Evolutionary conservation across 2,329 filamentous ascomycete genomes (phyloP).

Genomic region (Aspergillus awamori): DNA sequence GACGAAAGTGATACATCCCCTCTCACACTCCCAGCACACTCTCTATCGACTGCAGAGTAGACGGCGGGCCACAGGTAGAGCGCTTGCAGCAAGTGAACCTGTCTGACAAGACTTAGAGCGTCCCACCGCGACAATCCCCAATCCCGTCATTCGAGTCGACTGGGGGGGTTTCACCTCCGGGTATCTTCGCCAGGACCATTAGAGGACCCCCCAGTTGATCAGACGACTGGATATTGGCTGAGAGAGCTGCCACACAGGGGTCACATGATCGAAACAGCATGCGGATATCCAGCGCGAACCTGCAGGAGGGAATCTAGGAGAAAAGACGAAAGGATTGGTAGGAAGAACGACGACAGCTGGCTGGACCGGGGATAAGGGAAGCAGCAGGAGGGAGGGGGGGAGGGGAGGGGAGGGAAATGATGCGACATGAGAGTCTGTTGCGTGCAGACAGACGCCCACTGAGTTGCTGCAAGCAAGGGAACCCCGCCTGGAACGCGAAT

Average conservation of each 20-base stretch:
- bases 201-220: conserved; percentile 24
- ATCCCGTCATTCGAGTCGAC: conserved; percentile 24
- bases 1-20: conserved; percentile 30
- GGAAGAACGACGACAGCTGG: conserved; percentile 16
- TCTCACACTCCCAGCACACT: conserved; percentile 10
- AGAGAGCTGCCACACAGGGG: conserved; percentile 24
- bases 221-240: conserved; percentile 30
- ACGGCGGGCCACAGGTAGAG: conserved; percentile 23
- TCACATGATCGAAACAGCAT: conserved; percentile 44
- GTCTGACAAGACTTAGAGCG: conserved; percentile 36
- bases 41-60: conserved; percentile 23
- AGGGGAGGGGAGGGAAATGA: conserved; percentile 14
- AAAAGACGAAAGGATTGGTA: conserved; percentile 26
- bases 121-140: conserved; percentile 21
- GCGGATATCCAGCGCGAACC: conserved; percentile 38
- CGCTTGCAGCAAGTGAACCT: conserved; percentile 32
- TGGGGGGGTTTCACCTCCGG: conserved; percentile 27
- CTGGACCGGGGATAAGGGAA: conserved; percentile 18
- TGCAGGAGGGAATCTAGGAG: conserved; percentile 27
- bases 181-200: conserved; percentile 23
- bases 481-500: conserved; percentile 26
- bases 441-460: conserved; percentile 24
- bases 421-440: conserved; percentile 23
- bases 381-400: conserved; percentile 12
- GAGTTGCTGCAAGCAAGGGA: conserved; percentile 18